These are phyloP conservation scores for Thielaviopsis ethacetica DNA, from an alignment of 2,329 filamentous ascomycete genomes.

Conservation along the genomic window DNA sequence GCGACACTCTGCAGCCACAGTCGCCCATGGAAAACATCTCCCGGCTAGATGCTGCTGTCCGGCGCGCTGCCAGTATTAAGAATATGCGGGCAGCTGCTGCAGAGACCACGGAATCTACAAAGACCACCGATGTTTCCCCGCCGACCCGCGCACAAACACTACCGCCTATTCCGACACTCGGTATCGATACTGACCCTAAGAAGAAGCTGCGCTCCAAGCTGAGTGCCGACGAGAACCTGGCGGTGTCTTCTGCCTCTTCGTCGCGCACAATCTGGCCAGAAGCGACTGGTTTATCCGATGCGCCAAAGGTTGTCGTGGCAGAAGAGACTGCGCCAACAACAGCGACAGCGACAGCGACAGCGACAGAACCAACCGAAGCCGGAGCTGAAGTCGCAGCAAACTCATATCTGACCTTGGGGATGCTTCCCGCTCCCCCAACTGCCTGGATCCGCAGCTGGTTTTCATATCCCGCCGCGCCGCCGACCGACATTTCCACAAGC, in stretches of 20 bases:
- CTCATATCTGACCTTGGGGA: neutral
- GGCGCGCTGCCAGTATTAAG: conserved; percentile 16
- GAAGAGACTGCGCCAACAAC: too few relatives aligned
- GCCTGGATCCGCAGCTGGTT: neutral
- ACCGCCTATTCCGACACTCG: neutral
- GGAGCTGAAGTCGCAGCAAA: neutral
- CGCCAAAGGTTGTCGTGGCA: neutral
- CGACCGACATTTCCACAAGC: neutral
- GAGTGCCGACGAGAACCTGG: neutral
- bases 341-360: neutral
- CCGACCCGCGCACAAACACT: neutral
- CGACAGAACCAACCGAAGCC: neutral
- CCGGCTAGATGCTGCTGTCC: conserved; percentile 27
- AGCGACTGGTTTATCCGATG: neutral
- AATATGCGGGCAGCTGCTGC: conserved; percentile 13
- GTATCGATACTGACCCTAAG: neutral
- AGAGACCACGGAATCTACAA: neutral
- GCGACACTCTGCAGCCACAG: conserved; percentile 33
- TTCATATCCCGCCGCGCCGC: neutral
- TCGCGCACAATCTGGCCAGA: neutral
- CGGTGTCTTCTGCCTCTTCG: neutral
- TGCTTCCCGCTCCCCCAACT: neutral
- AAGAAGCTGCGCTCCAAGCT: neutral
- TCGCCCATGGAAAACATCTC: conserved; percentile 30
- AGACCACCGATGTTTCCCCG: neutral